Evolutionary conservation across 2,329 filamentous ascomycete genomes (phyloP).

Genomic region (Ilyonectria mors-panacis): DNA sequence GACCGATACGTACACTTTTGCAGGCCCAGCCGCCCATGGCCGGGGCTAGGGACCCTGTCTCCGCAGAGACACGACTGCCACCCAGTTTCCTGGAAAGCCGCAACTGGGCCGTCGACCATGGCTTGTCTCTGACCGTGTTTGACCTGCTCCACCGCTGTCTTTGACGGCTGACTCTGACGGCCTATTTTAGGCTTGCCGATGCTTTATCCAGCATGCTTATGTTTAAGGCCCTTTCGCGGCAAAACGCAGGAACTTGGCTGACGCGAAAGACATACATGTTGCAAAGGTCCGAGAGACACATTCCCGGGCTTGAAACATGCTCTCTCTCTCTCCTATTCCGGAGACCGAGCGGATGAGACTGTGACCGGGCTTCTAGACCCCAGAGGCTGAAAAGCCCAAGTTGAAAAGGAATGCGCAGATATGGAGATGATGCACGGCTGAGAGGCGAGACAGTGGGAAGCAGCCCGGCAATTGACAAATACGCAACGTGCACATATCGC

Average conservation of each 20-base stretch:
- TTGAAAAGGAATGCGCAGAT: neutral
- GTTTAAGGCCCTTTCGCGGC: neutral
- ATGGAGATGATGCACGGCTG: neutral
- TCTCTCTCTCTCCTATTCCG: neutral
- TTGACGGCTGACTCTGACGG: neutral
- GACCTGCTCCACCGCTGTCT: neutral
- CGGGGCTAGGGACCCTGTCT: neutral
- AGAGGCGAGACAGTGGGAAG: neutral
- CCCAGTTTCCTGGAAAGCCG: neutral
- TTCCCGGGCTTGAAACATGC: neutral
- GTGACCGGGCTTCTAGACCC: neutral
- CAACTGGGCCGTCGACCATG: neutral
- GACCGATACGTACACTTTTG: neutral
- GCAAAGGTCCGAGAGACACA: neutral
- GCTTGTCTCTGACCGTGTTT: neutral
- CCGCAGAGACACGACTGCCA: neutral
- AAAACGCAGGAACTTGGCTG: neutral
- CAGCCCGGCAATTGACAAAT: neutral
- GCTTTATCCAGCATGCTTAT: neutral
- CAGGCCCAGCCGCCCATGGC: conserved; percentile 4
- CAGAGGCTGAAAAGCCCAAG: neutral
- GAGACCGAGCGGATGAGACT: neutral
- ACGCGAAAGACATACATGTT: neutral
- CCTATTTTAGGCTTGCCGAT: neutral
- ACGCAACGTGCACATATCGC: neutral